Evolutionary conservation across 495 filamentous ascomycete genomes (phyloP).

Genomic region (Usnea hakonensis): DNA sequence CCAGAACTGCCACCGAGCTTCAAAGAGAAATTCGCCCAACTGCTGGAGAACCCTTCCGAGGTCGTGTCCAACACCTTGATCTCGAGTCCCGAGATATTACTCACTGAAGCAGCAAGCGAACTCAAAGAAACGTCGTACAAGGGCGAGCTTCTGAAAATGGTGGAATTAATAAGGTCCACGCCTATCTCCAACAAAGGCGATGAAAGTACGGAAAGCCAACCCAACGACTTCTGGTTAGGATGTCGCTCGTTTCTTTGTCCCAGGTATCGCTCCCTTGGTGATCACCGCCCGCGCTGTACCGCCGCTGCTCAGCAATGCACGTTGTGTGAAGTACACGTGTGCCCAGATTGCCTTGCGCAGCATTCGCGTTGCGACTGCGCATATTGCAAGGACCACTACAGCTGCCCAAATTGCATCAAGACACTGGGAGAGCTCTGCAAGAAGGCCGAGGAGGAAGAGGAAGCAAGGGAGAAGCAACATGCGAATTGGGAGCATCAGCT

Average conservation of each 20-base stretch:
- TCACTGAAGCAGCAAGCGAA: slow-evolving; percentile 1
- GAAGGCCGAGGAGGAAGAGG: slow-evolving; percentile 37
- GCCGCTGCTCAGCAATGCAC: slow-evolving; percentile 45
- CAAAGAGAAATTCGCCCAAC: slow-evolving; percentile 1
- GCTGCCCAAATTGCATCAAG: slow-evolving; percentile 45
- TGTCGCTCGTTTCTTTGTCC: slow-evolving; percentile 54
- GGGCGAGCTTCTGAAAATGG: slow-evolving; percentile 11
- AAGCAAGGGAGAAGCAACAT: slow-evolving; percentile 26
- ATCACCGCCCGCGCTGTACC: slow-evolving; percentile 43
- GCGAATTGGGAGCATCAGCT: slow-evolving; percentile 27
- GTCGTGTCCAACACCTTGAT: neutral
- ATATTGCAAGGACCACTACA: slow-evolving; percentile 45
- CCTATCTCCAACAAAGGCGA: neutral
- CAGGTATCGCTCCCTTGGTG: slow-evolving; percentile 40
- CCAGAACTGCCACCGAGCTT: neutral
- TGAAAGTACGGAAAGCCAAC: slow-evolving; percentile 24
- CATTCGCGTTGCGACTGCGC: slow-evolving; percentile 47
- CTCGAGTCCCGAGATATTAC: neutral
- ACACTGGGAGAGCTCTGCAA: slow-evolving; percentile 38
- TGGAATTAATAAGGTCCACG: slow-evolving; percentile 21
- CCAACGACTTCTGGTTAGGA: slow-evolving; percentile 43
- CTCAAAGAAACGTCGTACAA: neutral
- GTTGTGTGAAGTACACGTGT: slow-evolving; percentile 49
- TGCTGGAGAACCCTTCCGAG: neutral
- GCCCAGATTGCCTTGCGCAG: slow-evolving; percentile 42